Evolutionary conservation across 2,329 filamentous ascomycete species (phyloP).

Genomic region (Aureobasidium sp.): DNA sequence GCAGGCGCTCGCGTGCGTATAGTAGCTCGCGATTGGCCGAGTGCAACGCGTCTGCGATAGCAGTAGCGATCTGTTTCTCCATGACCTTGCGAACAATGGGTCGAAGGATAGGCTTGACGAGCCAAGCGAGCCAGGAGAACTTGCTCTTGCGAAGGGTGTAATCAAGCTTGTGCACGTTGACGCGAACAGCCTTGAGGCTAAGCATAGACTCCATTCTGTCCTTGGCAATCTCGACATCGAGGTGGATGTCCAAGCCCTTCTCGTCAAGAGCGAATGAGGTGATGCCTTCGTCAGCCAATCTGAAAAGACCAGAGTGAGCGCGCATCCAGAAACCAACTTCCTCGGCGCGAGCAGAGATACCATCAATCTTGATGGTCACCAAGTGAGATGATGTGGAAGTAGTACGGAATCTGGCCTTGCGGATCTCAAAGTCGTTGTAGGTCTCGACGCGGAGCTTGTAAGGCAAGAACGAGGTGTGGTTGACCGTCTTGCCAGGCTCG

Average conservation of each 20-base stretch:
- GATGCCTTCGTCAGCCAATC: constrained; percentile 74
- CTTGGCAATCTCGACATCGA: constrained; percentile 77
- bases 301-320: constrained; percentile 66
- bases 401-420: constrained; percentile 67
- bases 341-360: constrained; percentile 74
- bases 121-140: constrained; percentile 70
- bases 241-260: constrained; percentile 74
- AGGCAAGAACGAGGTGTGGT: constrained; percentile 81
- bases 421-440: constrained; percentile 78
- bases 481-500: constrained; percentile 77
- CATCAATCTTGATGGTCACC: constrained; percentile 71
- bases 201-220: constrained; percentile 76
- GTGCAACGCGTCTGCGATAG: constrained; percentile 63
- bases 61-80: constrained; percentile 67
- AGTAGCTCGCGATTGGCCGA: constrained; percentile 77
- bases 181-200: constrained; percentile 65
- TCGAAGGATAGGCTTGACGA: constrained; percentile 75
- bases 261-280: constrained; percentile 81
- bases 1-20: constrained; percentile 76
- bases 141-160: constrained; percentile 70
- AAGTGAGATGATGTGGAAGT: constrained; percentile 60
- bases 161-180: constrained; percentile 78
- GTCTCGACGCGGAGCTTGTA: constrained; percentile 75
- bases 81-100: constrained; percentile 73
- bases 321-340: constrained; percentile 88